Conservation (phyloP, 83 land plant species). For the Isoetes engelmannii region DNA sequence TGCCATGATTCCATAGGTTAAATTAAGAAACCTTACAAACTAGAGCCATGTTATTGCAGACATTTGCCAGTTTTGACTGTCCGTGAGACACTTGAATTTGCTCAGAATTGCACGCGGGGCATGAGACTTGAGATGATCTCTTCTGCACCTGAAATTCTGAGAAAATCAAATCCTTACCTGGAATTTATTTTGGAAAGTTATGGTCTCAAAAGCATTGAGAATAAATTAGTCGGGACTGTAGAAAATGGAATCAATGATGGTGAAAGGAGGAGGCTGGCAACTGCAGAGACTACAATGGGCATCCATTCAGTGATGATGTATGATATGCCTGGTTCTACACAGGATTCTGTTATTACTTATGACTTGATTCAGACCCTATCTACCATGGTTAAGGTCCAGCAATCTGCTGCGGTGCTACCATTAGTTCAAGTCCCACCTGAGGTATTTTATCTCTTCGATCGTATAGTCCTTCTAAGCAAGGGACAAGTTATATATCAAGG, state of each 20-base stretch:
- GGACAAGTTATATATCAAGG: slow-evolving; percentile 46
- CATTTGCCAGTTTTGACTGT: slow-evolving; percentile 22
- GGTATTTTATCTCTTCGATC: slow-evolving; percentile 44
- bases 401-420: slow-evolving; percentile 30
- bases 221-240: slow-evolving; percentile 27
- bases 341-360: slow-evolving; percentile 17
- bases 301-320: slow-evolving; percentile 31
- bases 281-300: slow-evolving; percentile 33
- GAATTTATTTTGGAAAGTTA: slow-evolving; percentile 31
- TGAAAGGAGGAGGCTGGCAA: slow-evolving; percentile 25
- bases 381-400: slow-evolving; percentile 23
- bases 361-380: slow-evolving; percentile 28
- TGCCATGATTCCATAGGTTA: not conserved
- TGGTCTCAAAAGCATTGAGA: slow-evolving; percentile 35
- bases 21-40: not conserved
- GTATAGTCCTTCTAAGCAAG: slow-evolving; percentile 33
- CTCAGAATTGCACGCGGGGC: slow-evolving; percentile 23
- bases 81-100: slow-evolving; percentile 35
- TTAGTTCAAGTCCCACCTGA: slow-evolving; percentile 41
- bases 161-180: slow-evolving; percentile 29
- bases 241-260: slow-evolving; percentile 21
- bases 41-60: slow-evolving; percentile 6
- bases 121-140: slow-evolving; percentile 17
- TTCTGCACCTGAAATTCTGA: slow-evolving; percentile 24
- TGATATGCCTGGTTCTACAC: slow-evolving; percentile 24